Evolutionary conservation across 257 asterid genomes (phyloP), one percentile per base, ranked within the genome.

Genomic region (Nicotiana tabacum): DNA sequence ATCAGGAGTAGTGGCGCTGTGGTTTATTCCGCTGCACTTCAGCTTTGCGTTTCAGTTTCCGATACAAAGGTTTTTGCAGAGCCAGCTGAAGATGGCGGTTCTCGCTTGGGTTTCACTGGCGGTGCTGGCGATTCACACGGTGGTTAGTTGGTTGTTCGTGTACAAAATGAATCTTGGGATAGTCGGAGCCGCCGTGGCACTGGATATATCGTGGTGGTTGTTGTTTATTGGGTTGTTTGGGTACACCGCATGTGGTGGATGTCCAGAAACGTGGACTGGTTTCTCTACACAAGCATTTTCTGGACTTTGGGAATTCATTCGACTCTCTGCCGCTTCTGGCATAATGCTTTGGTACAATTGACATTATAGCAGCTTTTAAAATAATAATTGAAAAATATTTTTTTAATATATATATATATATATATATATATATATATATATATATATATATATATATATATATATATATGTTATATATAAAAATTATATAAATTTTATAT

Each of bases 161-260:
- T 57, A 43, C 35, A 32, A 51, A 35, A 9, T 86, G 18, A 58
- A 82, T 64, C 77, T 87, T 35, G 94, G 94, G 7, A 65, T 84
- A 0, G 87, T 85, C 0, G 93, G 91, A 0, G 77, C 84, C 0
- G 91, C 87, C 3, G 30, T 88, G 2, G 79, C 90, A 4, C 30
- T 87, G 48, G 91, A 89, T 33, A 3, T 89, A 0, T 85, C 93
- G 24, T 89, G 91, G 92, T 90, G 93, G 93, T 16, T 85, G 24
- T 15, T 84, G 64, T 85, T 83, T 18, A 2, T 90, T 12, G 83
- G 83, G 15, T 21, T 89, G 89, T 85, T 82, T 27, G 81, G 37
- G 1, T 88, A 87, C 21, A 82, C 80, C 8, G 87, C 82, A 2
- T 74, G 46, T 5, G 93, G 93, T 1, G 91, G 92, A 2, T 90